Base-by-base conservation (phyloP, 306 rosid species). In the Lathyrus oleraceus region DNA sequence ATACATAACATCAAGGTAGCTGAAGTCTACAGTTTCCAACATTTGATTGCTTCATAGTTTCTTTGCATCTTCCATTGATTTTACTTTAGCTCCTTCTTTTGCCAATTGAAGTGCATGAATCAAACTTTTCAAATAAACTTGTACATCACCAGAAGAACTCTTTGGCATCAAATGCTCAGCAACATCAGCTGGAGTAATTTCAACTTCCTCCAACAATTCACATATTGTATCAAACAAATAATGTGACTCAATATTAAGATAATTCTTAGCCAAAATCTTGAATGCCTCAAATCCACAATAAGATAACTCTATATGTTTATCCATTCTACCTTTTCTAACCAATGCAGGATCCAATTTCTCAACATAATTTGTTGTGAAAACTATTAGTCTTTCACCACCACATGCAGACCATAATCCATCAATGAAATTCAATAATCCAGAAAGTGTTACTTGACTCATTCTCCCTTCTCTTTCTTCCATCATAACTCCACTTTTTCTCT, bases 321-420 rank as follows among this genome's bases (percentile, higher is more conserved):
- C 97, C 97, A 94, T 90, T 77, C 98, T 84, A 23, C 98, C 96
- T 76, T 80, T 87, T 10, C 98, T 69, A 12, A 88, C 80, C 57
- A 94, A 70, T n/a, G 98, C 97, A 0, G 96, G 94, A 62, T 94
- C 97, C 6, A 94, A 84, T 19, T 88, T 88, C 78, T 94, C 97
- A 25, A 82, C 86, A 65, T 84, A 77, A 45, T 90, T 93, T 2
- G 97, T 93, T 0, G 98, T 90, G 83, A 93, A 90, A 12, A 93
- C 89, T 9, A 93, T 81, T 1, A 93, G 56, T 25, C 91, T 85
- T 13, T 90, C 96, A 23, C 94, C 91, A 0, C 89, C 85, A 52
- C 97, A 84, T 48, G 97, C 85, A 4, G 97, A 88, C 97, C 97
- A 91, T 36, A 91, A 67, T 14, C 97, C 97, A 72, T 91, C 96